These are phyloP conservation scores for Eimeria falciformis DNA, from an alignment of 169 alveolate genomes.

Conservation along the genomic window DNA sequence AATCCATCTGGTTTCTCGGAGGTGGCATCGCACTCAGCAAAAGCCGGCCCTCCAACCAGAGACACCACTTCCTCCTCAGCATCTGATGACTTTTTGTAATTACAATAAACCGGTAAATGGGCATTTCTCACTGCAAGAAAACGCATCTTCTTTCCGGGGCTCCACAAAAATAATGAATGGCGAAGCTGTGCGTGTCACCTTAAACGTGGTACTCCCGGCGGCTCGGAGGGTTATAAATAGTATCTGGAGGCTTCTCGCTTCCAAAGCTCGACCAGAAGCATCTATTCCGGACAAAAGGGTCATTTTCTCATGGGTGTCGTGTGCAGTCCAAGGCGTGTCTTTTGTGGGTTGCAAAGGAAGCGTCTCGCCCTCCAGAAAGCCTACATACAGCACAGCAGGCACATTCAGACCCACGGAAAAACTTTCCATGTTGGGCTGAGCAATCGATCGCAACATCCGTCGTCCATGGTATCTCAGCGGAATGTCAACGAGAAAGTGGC, in stretches of 20 bases:
- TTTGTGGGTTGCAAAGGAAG: conserved; percentile 12
- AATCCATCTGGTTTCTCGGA: conserved; percentile 62
- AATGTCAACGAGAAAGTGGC: conserved; percentile 80
- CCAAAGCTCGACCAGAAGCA: conserved; percentile 10
- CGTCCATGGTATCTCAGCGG: conserved; percentile 82
- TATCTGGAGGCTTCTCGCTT: not conserved
- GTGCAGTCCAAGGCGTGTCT: conserved; percentile 46
- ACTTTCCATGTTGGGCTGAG: conserved; percentile 5
- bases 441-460: conserved; percentile 79
- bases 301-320: conserved; percentile 14
- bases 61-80: conserved; percentile 71
- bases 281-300: conserved; percentile 9
- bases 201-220: not conserved
- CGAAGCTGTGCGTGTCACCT: conserved; percentile 19
- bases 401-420: conserved; percentile 79
- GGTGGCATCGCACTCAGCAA: conserved; percentile 72
- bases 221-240: not conserved
- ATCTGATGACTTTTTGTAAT: not conserved
- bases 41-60: conserved; percentile 71
- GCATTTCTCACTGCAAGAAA: conserved; percentile 24
- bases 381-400: conserved; percentile 83
- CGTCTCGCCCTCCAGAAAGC: conserved; percentile 74
- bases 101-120: not conserved
- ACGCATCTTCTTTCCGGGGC: not conserved
- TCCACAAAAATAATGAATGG: conserved; percentile 48